Evolutionary conservation across 352 stramenopile genomes (phyloP), one percentile per base, ranked within the genome.

Genomic region (Pythium rishiriense): DNA sequence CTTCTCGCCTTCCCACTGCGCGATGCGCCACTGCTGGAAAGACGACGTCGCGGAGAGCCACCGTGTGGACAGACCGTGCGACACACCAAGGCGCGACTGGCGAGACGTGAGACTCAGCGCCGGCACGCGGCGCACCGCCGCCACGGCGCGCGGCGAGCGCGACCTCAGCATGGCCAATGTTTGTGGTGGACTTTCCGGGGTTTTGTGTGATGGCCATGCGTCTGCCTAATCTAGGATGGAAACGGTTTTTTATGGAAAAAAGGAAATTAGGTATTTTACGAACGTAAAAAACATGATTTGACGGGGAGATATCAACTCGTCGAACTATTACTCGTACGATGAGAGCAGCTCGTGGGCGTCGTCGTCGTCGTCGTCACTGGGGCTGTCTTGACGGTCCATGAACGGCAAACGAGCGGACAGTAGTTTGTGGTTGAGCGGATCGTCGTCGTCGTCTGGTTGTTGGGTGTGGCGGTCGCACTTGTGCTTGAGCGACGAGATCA

Each of bases 1-100:
- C 58, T 77, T 66, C 63, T 92, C 81, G 29, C 63, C 63, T 48
- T 79, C 75, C 81, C 83, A 92, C 10, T 85, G 70, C 10, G 55
- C 59, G 0, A 88, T 58, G 45, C 81, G 75, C 51, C 74, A 68
- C 11, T 89, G 69, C 24, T 67, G 70, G 43, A 88, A 80, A 26
- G 73, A 78, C 28, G 79, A 26, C 14, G 50, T 39, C 12, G 58
- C 53, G 28, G 67, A 75, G 14, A 46, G 21, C 26, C 35, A 50
- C 12, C 54, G 54, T 26, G 29, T 29, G 8, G 39, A 15, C 14
- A 17, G 14, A 10, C n/a, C 21, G 12, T 10, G 33, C n/a, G 0
- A 35, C 26, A 24, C 25, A 17, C 47, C 24, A 21, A 11, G 46
- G 25, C 22, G 50, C 25, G 46, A 52, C 22, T 52, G 26, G 11